phyloP scores from a whole-genome alignment of 2,329 filamentous ascomycete genomes.

The Endothia cerciana region DNA sequence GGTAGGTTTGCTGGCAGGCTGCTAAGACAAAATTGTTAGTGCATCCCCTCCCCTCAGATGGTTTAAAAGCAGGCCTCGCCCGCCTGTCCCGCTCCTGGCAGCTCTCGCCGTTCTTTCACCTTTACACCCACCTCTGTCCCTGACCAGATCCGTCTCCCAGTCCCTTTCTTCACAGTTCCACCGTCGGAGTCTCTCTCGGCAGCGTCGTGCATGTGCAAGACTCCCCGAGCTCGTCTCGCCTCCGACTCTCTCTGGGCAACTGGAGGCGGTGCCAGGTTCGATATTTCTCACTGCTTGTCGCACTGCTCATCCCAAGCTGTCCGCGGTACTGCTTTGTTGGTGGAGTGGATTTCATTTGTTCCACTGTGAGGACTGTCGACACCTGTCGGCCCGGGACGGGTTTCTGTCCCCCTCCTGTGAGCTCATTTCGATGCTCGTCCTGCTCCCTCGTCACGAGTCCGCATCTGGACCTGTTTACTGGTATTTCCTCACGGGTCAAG shows the following conservation, averaged over 20 bases:
- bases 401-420: neutral
- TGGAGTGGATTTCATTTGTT: slow-evolving; percentile 25
- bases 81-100: slow-evolving; percentile 7
- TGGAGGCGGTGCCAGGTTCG: neutral
- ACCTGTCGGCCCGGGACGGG: slow-evolving; percentile 8
- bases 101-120: neutral
- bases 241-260: neutral
- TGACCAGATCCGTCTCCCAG: neutral
- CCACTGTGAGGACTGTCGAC: slow-evolving; percentile 3
- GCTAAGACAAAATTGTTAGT: slow-evolving; percentile 19
- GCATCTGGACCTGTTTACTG: neutral
- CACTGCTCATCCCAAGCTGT: slow-evolving; percentile 9
- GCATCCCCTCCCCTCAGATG: slow-evolving; percentile 3
- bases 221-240: neutral
- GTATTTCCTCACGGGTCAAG: neutral
- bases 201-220: neutral
- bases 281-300: neutral
- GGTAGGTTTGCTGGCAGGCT: neutral
- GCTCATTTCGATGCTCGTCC: neutral
- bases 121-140: neutral
- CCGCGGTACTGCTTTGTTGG: slow-evolving; percentile 6
- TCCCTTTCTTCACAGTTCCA: neutral
- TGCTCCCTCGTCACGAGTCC: slow-evolving; percentile 3
- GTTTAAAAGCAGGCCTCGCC: slow-evolving; percentile 25
- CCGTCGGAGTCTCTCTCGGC: neutral